Conservation (phyloP, 2,329 filamentous ascomycete species). For the Fusarium sp. region DNA sequence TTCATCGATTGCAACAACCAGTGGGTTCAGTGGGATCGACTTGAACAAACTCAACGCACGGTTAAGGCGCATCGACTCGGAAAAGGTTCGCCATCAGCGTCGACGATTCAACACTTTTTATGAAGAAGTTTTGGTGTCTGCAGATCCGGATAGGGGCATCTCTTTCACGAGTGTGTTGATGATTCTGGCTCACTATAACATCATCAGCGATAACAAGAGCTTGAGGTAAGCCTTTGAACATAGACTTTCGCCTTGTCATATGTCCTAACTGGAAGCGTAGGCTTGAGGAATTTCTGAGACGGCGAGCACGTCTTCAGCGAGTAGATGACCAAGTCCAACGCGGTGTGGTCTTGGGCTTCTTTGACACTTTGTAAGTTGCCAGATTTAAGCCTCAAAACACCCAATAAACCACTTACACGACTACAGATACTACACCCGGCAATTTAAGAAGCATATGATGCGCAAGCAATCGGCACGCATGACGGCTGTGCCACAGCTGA, state of each 20-base stretch:
- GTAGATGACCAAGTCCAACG: constrained; percentile 95
- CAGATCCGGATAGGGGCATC: constrained; percentile 89
- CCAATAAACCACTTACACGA: constrained; percentile 13
- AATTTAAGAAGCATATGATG: constrained; percentile 81
- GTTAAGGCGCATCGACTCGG: constrained; percentile 77
- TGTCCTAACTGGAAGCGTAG: constrained; percentile 58
- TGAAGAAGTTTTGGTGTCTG: constrained; percentile 93
- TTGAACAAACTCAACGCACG: constrained; percentile 79
- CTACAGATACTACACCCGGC: constrained; percentile 79
- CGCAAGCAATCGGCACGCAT: constrained; percentile 80
- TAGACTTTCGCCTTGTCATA: no score
- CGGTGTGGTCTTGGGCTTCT: constrained; percentile 92
- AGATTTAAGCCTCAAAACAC: no score
- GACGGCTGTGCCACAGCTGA: constrained; percentile 80
- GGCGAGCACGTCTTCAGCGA: constrained; percentile 87
- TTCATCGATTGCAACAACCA: constrained; percentile 64
- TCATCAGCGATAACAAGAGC: constrained; percentile 98
- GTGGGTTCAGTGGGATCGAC: constrained; percentile 71
- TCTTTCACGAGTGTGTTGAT: constrained; percentile 92
- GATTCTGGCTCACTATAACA: constrained; percentile 97
- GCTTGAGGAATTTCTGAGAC: constrained; percentile 92
- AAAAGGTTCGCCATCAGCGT: constrained; percentile 78
- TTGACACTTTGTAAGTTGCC: constrained; percentile 80
- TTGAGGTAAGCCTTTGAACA: constrained; percentile 67
- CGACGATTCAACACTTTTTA: constrained; percentile 93